phyloP scores from a whole-genome alignment of 2,329 filamentous ascomycete genomes.

The Cladobotryum protrusum region DNA sequence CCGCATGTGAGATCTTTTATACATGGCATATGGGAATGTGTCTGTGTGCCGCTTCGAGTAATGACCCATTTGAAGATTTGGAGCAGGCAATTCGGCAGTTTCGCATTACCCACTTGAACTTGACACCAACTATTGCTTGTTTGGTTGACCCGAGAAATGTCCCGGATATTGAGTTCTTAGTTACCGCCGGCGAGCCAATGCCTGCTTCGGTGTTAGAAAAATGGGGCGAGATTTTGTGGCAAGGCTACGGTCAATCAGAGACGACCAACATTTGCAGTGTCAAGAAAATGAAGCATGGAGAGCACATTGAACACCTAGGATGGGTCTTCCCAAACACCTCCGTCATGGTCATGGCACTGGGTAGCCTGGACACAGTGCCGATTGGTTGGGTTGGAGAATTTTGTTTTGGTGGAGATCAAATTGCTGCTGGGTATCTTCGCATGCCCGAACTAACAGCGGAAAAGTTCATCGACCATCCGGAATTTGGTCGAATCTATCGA shows the following conservation, averaged over 20 bases:
- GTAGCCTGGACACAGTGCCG: conserved; percentile 50
- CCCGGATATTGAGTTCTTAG: conserved; percentile 65
- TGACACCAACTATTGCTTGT: conserved; percentile 79
- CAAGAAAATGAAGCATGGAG: conserved; percentile 50
- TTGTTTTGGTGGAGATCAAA: conserved; percentile 80
- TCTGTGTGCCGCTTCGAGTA: conserved; percentile 68
- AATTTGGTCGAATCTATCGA: conserved; percentile 68
- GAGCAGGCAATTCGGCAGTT: conserved; percentile 60
- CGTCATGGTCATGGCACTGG: conserved; percentile 52
- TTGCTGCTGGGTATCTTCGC: conserved; percentile 69
- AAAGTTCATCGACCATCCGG: conserved; percentile 64
- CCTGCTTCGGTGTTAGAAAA: conserved; percentile 61
- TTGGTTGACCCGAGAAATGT: conserved; percentile 64
- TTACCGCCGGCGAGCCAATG: conserved; percentile 76
- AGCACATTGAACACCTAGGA: conserved; percentile 72
- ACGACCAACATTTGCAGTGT: conserved; percentile 85
- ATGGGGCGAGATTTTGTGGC: conserved; percentile 67
- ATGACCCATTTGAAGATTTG: conserved; percentile 66
- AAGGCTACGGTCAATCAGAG: conserved; percentile 80
- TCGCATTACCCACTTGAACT: conserved; percentile 69
- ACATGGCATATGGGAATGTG: conserved; percentile 73
- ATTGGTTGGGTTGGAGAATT: conserved; percentile 72
- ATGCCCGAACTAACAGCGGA: conserved; percentile 53
- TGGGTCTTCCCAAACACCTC: conserved; percentile 70
- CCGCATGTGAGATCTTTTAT: conserved; percentile 87